A percentile compares a stretch with the other conserved stretches of the same genome.
Conservation (phyloP, 2,329 filamentous ascomycete genomes). For the Claviceps sp. region DNA sequence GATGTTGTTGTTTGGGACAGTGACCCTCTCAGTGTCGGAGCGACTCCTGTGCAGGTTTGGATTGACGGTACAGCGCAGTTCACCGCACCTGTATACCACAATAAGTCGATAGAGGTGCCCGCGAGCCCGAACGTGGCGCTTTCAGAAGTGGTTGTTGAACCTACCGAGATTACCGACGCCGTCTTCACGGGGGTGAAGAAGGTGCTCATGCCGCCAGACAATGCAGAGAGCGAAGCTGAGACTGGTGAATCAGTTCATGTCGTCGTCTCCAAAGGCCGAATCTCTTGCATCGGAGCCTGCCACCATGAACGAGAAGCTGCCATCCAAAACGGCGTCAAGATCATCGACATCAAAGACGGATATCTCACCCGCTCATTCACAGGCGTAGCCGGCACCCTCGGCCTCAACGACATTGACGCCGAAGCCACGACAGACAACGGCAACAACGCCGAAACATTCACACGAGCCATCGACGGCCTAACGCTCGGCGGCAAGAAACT, state of each 20-base stretch:
- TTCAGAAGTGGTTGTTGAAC: slow-evolving; percentile 27
- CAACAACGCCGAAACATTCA: slow-evolving; percentile 32
- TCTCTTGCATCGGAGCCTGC: slow-evolving; percentile 45
- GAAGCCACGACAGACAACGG: slow-evolving; percentile 43
- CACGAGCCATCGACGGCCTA: slow-evolving; percentile 44
- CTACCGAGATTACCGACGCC: slow-evolving; percentile 23
- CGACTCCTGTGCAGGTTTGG: slow-evolving; percentile 47
- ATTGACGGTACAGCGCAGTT: slow-evolving; percentile 46
- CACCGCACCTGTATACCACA: slow-evolving; percentile 37
- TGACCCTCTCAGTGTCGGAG: slow-evolving; percentile 46
- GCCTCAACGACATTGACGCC: slow-evolving; percentile 48
- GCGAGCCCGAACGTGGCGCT: slow-evolving; percentile 27
- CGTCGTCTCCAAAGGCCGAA: slow-evolving; percentile 36
- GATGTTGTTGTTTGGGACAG: slow-evolving; percentile 51
- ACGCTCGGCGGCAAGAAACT: slow-evolving; percentile 43
- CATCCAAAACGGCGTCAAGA: slow-evolving; percentile 17
- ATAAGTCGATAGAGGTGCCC: slow-evolving; percentile 30
- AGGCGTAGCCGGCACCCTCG: slow-evolving; percentile 45
- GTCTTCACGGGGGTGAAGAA: slow-evolving; percentile 44
- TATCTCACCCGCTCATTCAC: slow-evolving; percentile 48
- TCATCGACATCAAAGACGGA: slow-evolving; percentile 41
- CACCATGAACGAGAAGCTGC: slow-evolving; percentile 26
- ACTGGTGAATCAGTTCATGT: slow-evolving; percentile 30
- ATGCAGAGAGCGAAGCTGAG: slow-evolving; percentile 10
- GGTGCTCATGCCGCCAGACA: slow-evolving; percentile 32